Evolutionary conservation across 495 filamentous ascomycete species (phyloP).

Genomic region (Talaromyces nanjingensis): DNA sequence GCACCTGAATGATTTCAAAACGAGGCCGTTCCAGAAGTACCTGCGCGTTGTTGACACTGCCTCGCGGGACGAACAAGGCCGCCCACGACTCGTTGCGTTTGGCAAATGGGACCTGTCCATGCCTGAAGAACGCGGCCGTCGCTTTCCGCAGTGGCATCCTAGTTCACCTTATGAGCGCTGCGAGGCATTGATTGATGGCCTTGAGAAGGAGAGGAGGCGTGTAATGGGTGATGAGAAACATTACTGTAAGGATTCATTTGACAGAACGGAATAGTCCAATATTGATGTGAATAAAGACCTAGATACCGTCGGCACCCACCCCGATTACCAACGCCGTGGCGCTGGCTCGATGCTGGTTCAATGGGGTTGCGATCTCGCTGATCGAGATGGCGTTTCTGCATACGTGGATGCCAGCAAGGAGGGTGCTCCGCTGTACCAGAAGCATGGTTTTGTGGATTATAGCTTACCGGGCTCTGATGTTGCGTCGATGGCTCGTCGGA

Average conservation of each 20-base stretch:
- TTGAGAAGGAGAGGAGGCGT: constrained; percentile 15
- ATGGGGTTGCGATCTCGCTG: constrained; percentile 43
- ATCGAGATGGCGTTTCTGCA: constrained; percentile 20
- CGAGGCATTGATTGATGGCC: constrained; percentile 12
- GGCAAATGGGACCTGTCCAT: constrained; percentile 9
- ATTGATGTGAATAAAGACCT: constrained; percentile 24
- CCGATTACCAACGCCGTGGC: constrained; percentile 38
- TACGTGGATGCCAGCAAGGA: constrained; percentile 28
- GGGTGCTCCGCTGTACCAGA: constrained; percentile 22
- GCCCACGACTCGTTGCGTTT: constrained; percentile 2
- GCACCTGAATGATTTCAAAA: constrained; percentile 6
- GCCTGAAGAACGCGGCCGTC: constrained; percentile 6
- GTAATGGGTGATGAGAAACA: constrained; percentile 22
- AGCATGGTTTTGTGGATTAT: constrained; percentile 25
- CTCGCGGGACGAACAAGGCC: constrained; percentile 1
- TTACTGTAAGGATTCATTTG: constrained; percentile 15
- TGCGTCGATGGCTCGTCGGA: constrained; percentile 10
- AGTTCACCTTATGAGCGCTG: constrained; percentile 12
- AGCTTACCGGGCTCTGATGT: constrained; percentile 13
- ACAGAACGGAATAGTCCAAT: not conserved
- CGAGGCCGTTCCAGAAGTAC: constrained; percentile 6
- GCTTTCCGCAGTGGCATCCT: constrained; percentile 9
- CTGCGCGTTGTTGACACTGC: constrained; percentile 3
- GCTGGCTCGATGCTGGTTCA: constrained; percentile 41
- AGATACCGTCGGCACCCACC: constrained; percentile 43